Evolutionary conservation across 495 filamentous ascomycete genomes (phyloP).

Genomic region (Xylaria sp.): DNA sequence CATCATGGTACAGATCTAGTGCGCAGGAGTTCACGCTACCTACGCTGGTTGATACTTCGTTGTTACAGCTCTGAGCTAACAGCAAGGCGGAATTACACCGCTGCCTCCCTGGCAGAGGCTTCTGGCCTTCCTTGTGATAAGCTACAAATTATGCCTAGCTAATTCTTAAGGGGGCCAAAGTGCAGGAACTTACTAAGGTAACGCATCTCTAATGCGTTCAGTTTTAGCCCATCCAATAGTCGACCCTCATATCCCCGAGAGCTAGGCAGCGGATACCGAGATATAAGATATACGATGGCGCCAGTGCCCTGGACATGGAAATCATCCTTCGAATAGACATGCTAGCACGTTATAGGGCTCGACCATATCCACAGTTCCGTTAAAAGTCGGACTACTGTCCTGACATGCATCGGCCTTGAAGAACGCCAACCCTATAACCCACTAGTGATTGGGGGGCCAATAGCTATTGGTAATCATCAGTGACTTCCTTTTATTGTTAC

Average conservation of each 20-base stretch:
- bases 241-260: not conserved
- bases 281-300: not conserved
- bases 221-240: not conserved
- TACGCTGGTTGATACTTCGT: not conserved
- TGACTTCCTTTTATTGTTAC: not conserved
- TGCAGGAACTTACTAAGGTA: not conserved
- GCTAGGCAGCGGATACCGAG: constrained; percentile 11
- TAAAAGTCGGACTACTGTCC: constrained; percentile 8
- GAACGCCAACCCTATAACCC: constrained; percentile 4
- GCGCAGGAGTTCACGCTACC: not conserved
- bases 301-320: not conserved
- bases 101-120: constrained; percentile 1
- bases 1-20: constrained; percentile 9
- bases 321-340: not conserved
- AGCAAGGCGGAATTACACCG: not conserved
- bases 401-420: constrained; percentile 12
- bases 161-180: not conserved
- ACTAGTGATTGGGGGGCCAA: not conserved
- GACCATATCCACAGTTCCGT: constrained; percentile 15
- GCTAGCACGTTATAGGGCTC: not conserved
- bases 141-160: not conserved
- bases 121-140: constrained; percentile 7
- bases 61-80: not conserved
- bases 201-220: not conserved
- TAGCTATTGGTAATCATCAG: not conserved